Evolutionary conservation across 192 early-diverging fungal species (phyloP).

Genomic region (Dispira parvispora): DNA sequence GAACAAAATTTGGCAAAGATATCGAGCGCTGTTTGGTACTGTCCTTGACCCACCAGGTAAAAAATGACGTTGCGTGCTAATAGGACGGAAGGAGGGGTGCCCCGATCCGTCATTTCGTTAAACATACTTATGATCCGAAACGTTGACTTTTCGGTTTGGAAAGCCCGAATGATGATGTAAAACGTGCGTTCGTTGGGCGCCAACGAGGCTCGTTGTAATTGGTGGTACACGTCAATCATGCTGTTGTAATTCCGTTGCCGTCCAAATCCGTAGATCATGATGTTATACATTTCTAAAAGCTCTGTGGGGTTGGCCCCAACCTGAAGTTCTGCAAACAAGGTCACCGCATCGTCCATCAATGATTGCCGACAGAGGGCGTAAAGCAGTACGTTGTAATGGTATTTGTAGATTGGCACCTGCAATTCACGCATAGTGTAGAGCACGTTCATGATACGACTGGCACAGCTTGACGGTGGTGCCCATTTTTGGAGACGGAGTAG

Average conservation of each 20-base stretch:
- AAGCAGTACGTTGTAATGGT: background rate
- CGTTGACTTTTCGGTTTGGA: background rate
- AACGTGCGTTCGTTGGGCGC: background rate
- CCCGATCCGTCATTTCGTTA: background rate
- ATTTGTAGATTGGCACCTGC: background rate
- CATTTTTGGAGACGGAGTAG: background rate
- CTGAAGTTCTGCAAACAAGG: background rate
- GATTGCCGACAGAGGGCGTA: background rate
- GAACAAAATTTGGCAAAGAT: background rate
- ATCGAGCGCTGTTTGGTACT: background rate
- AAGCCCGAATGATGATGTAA: slow-evolving; percentile 1
- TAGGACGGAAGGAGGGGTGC: background rate
- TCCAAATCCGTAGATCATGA: slow-evolving; percentile 6
- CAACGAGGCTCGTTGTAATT: background rate
- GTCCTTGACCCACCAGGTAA: background rate
- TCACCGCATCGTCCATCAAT: slow-evolving; percentile 3
- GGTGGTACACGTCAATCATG: background rate
- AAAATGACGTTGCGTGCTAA: slow-evolving; percentile 3
- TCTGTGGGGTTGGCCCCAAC: background rate
- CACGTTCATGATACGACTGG: background rate
- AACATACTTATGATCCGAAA: background rate
- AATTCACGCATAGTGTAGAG: slow-evolving; percentile 3
- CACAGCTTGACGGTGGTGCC: background rate
- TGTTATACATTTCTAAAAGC: background rate
- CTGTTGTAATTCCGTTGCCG: background rate